Base-by-base conservation (phyloP, 306 rosid genomes). In the Casuarina cunninghamiana region DNA sequence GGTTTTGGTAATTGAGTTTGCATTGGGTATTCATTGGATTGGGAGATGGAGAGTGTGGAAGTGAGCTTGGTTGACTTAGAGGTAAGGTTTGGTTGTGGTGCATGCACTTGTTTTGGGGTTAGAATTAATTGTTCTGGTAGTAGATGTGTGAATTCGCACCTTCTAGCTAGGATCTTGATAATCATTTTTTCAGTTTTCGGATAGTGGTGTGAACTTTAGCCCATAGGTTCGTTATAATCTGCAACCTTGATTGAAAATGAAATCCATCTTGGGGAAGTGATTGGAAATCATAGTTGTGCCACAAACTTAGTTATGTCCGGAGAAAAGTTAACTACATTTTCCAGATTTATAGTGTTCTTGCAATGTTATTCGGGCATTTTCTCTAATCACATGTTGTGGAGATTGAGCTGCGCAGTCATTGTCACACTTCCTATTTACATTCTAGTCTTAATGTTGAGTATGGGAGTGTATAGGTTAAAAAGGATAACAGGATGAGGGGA, bases 21-120 rank as follows among this genome's bases (percentile, higher is more conserved):
- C 87, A 75, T 84, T 85, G 43, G 67, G 71, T 46, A 16, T 74
- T 69, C 62, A 63, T 71, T 81, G 73, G 80, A 46, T 82, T 86
- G 74, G 77, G 69, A 79, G 75, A 65, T 67, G 62, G 46, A 37
- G 72, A 81, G 89, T 85, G 72, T 79, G 77, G 66, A 74, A 77
- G 75, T 83, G 81, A 90, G 86, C 76, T 88, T 75, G 77, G 75
- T 79, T 51, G 70, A 66, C 53, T 81, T 67, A 50, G 53, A 65
- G 86, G 72, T 80, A 80, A 80, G 75, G 32, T 60, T 79, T 76
- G 38, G 54, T 51, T 48, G 57, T 71, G 61, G 80, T 73, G 82
- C 17, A 46, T 70, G 77, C 61, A 53, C 81, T 82, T 76, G 48
- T 60, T 77, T 41, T 39, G 71, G 75, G 54, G 58, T 75, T 43